A percentile compares a stretch with the other conserved stretches of the same genome.
These are phyloP conservation scores for Colletotrichum tropicale DNA, from an alignment of 2,329 filamentous ascomycete genomes.

Conservation along the genomic window DNA sequence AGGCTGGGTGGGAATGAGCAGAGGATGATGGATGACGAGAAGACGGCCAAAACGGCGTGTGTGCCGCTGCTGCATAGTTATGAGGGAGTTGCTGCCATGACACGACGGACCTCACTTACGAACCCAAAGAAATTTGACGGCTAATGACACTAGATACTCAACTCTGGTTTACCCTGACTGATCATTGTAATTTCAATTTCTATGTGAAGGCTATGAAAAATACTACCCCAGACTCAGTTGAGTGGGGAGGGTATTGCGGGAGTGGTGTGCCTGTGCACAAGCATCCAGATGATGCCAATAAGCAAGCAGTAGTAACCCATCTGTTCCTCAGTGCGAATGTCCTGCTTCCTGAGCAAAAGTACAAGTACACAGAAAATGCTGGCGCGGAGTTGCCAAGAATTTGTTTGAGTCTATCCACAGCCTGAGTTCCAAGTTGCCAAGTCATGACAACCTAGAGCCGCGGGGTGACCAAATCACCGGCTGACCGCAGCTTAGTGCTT, in stretches of 20 bases:
- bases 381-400: neutral
- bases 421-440: neutral
- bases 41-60: neutral
- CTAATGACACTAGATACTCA: constrained; percentile 17
- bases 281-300: neutral
- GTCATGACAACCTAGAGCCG: neutral
- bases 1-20: neutral
- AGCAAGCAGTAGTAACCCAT: neutral
- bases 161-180: neutral
- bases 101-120: constrained; percentile 13
- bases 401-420: neutral
- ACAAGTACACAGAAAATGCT: neutral
- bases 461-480: neutral
- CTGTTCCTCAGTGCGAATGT: neutral
- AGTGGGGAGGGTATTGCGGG: neutral
- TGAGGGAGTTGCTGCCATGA: neutral
- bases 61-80: constrained; percentile 9
- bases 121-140: constrained; percentile 15
- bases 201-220: neutral
- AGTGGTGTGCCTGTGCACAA: neutral
- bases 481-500: neutral
- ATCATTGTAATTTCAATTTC: neutral
- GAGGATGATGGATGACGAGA: neutral
- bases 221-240: neutral
- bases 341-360: neutral